Conservation (phyloP, 2,329 filamentous ascomycete species). For the Fusarium oxysporum region DNA sequence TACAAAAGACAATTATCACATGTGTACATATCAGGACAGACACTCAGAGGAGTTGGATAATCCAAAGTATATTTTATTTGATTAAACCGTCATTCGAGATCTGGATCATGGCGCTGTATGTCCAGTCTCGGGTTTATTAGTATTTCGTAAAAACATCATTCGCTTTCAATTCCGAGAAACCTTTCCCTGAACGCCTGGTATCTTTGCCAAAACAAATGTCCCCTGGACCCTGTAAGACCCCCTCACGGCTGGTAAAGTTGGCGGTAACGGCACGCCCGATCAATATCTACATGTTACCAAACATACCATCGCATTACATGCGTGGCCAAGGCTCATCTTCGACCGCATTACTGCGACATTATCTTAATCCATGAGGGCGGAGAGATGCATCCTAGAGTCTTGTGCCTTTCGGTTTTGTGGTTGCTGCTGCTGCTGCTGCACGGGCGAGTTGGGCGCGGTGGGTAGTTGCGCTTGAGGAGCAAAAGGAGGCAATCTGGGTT, state of each 20-base stretch:
- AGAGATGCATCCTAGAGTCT: slow-evolving; percentile 43
- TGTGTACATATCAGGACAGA: neutral
- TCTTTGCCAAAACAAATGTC: slow-evolving; percentile 18
- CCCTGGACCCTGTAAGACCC: neutral
- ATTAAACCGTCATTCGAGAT: neutral
- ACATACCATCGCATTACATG: neutral
- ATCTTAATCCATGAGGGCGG: slow-evolving; percentile 37
- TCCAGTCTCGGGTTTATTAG: neutral
- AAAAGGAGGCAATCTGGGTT: slow-evolving; percentile 28
- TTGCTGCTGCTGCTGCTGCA: slow-evolving; percentile 34
- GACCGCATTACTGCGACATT: neutral
- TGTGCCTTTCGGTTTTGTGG: slow-evolving; percentile 26
- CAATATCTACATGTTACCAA: neutral
- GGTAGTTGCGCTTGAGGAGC: slow-evolving; percentile 40
- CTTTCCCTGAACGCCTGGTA: slow-evolving; percentile 30
- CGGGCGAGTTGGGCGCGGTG: slow-evolving; percentile 46
- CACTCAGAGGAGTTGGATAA: neutral
- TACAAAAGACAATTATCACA: neutral
- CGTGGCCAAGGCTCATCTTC: neutral
- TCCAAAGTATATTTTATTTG: neutral
- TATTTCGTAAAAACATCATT: neutral
- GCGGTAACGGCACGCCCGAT: neutral
- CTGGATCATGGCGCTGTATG: neutral
- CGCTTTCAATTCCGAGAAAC: neutral
- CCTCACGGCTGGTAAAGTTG: neutral